phyloP scores from a whole-genome alignment of 176 grass and related monocot genomes.

The Cymbopogon citratus region DNA sequence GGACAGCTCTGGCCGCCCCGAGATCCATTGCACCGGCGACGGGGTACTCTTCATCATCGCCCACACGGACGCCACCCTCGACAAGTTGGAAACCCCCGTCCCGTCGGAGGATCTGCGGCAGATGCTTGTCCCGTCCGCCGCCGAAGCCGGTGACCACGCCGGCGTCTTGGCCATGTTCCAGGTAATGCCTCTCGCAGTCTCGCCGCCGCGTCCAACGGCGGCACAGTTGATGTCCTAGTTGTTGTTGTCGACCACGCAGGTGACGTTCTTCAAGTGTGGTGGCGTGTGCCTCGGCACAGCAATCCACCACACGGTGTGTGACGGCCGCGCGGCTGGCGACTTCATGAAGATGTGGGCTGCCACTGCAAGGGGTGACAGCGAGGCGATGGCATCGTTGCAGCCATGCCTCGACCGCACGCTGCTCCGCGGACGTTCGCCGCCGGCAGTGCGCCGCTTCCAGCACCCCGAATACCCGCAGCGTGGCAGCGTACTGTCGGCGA shows the following conservation, averaged over 20 bases:
- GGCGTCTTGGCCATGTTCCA: conserved; percentile 3
- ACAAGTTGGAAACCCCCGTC: too few species aligned
- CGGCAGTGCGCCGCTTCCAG: conserved; percentile 25
- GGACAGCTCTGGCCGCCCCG: too few species aligned
- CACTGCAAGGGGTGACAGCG: neutral
- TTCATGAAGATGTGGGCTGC: neutral
- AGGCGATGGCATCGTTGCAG: neutral
- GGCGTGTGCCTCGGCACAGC: conserved; percentile 32
- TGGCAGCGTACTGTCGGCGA: neutral
- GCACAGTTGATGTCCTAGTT: too few species aligned
- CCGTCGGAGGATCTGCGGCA: too few species aligned
- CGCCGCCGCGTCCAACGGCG: too few species aligned
- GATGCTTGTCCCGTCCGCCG: too few species aligned
- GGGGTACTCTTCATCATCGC: too few species aligned
- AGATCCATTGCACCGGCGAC: too few species aligned
- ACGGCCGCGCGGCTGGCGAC: neutral
- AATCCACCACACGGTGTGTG: conserved; percentile 34
- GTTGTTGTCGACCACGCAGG: neutral
- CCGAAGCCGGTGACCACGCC: too few species aligned
- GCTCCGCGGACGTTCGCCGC: conserved; percentile 33
- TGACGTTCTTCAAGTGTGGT: conserved; percentile 42
- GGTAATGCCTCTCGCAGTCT: conserved; percentile 7
- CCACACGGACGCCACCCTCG: too few species aligned
- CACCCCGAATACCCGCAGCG: conserved; percentile 36
- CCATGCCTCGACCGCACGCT: conserved; percentile 39